Conservation (phyloP, 139 green algal genomes). For the Deuterostichococcus epilithicus region DNA sequence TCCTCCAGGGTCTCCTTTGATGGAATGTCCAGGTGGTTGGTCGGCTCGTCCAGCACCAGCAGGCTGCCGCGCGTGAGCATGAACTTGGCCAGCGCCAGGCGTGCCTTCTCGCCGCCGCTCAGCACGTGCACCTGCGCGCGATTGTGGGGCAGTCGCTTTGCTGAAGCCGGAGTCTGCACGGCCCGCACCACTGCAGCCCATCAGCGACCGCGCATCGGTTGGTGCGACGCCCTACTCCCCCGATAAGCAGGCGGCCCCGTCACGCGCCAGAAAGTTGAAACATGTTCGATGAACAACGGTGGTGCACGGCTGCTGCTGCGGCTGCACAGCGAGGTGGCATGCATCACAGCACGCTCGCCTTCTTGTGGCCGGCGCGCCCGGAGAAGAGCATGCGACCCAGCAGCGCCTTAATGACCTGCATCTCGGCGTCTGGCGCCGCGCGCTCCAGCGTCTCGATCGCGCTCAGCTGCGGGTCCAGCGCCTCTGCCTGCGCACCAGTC, state of each 20-base stretch:
- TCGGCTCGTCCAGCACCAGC: constrained; percentile 95
- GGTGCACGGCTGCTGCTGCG: no score
- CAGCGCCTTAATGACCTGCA: constrained; percentile 93
- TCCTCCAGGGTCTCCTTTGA: constrained; percentile 97
- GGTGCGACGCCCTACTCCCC: no score
- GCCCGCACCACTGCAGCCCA: no score
- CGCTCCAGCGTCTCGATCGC: constrained; percentile 84
- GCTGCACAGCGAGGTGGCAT: neutral
- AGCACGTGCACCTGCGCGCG: constrained; percentile 50
- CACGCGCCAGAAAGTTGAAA: no score
- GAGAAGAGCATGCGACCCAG: constrained; percentile 93
- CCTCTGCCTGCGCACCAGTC: constrained; percentile 59
- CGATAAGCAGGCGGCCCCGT: no score
- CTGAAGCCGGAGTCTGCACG: no score
- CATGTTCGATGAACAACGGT: no score
- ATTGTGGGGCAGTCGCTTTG: neutral
- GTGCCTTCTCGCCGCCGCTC: constrained; percentile 87
- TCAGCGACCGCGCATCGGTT: no score
- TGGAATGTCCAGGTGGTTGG: constrained; percentile 99
- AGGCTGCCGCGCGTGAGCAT: constrained; percentile 90
- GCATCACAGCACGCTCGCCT: constrained; percentile 46
- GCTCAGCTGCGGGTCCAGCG: constrained; percentile 78
- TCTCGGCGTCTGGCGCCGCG: constrained; percentile 72
- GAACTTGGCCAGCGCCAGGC: constrained; percentile 97
- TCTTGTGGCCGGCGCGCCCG: constrained; percentile 84